These are phyloP conservation scores for Solanum hybrid DNA, from an alignment of 305 asterid species.

Conservation along the genomic window DNA sequence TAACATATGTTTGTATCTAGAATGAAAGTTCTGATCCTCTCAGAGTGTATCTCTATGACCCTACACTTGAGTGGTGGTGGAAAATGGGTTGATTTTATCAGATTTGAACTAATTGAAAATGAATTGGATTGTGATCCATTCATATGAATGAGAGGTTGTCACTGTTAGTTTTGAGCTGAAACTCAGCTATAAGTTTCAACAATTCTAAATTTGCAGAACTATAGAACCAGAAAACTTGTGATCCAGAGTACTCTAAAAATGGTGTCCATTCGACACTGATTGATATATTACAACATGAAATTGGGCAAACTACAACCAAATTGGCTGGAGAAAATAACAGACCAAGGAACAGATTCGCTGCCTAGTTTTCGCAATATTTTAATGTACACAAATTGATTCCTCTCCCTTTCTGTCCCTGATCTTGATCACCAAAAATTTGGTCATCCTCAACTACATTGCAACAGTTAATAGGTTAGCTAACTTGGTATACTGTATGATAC, in stretches of 20 bases:
- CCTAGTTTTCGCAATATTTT: not conserved
- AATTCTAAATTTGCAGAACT: not conserved
- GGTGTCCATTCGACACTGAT: not conserved
- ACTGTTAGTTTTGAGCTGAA: not conserved
- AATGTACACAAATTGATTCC: not conserved
- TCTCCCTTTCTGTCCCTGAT: not conserved
- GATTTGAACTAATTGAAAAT: not conserved
- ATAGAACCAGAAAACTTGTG: not conserved
- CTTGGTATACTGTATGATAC: not conserved
- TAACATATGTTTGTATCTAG: not conserved
- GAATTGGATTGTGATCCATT: not conserved
- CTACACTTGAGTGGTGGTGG: not conserved
- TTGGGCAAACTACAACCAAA: not conserved
- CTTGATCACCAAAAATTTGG: not conserved
- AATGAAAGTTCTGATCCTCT: not conserved
- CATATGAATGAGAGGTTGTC: not conserved
- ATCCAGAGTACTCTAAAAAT: not conserved
- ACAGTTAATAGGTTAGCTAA: not conserved
- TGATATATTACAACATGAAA: not conserved
- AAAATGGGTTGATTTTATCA: not conserved
- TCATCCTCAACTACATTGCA: not conserved
- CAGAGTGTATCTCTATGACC: not conserved
- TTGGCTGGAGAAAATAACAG: not conserved
- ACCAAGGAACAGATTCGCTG: not conserved
- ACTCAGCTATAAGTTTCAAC: not conserved